Percentiles rank a stretch among this genome's conserved stretches.
Conservation (phyloP, 2,329 filamentous ascomycete genomes). For the Nemania serpens region DNA sequence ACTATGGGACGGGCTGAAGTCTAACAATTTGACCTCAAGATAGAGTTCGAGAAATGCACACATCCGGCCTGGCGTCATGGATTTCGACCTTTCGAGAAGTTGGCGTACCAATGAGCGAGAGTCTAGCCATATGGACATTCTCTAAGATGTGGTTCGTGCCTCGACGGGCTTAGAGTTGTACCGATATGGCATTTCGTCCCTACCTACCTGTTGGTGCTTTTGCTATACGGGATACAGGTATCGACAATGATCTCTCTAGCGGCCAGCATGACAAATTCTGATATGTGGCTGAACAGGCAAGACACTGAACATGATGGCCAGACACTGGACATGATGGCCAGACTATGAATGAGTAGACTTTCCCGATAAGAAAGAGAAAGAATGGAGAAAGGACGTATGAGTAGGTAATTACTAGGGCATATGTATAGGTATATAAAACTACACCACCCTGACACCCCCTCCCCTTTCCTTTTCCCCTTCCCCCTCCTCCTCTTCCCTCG, state of each 20-base stretch:
- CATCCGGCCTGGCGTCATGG: conserved; percentile 5
- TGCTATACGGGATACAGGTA: no score
- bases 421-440: neutral
- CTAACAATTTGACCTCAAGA: neutral
- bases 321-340: neutral
- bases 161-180: no score
- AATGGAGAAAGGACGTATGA: neutral
- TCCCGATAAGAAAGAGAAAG: neutral
- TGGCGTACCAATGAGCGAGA: neutral
- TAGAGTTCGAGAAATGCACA: conserved; percentile 11
- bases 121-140: neutral
- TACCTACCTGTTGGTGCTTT: no score
- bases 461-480: no score
- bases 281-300: neutral
- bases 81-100: neutral
- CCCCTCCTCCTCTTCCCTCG: neutral
- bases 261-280: neutral
- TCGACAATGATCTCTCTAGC: neutral
- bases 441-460: neutral
- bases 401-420: neutral
- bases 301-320: neutral
- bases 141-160: no score
- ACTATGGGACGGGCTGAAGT: neutral
- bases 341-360: conserved; percentile 9
- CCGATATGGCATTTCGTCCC: no score